These are phyloP conservation scores for Glomus cerebriforme DNA, from an alignment of 192 early-diverging fungal species.

Conservation along the genomic window DNA sequence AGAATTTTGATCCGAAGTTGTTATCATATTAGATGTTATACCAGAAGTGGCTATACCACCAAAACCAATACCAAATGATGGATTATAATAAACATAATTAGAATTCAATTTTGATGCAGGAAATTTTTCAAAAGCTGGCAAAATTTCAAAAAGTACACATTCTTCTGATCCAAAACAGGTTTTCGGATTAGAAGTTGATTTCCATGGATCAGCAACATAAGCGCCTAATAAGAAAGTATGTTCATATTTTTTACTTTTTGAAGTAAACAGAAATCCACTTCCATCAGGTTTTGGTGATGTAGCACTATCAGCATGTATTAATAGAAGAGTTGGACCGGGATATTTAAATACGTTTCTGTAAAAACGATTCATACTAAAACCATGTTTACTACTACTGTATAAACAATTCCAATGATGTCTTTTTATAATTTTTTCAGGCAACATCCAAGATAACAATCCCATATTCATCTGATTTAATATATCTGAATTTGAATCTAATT, in stretches of 20 bases:
- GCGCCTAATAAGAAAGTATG: constrained; percentile 48
- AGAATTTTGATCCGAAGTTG: constrained; percentile 33
- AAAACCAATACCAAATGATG: constrained; percentile 39
- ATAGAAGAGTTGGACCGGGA: constrained; percentile 51
- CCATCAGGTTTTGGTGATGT: constrained; percentile 16
- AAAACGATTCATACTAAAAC: constrained; percentile 62
- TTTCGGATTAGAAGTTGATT: constrained; percentile 37
- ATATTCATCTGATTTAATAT: constrained; percentile 43
- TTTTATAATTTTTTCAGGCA: constrained; percentile 37
- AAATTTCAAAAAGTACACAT: constrained; percentile 53
- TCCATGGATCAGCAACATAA: constrained; percentile 56
- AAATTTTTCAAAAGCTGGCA: constrained; percentile 49
- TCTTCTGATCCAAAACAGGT: constrained; percentile 50
- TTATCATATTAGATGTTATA: constrained; percentile 30
- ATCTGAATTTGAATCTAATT: constrained; percentile 33
- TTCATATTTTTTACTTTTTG: constrained; percentile 37
- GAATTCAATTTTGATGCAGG: constrained; percentile 34
- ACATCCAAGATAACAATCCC: constrained; percentile 48
- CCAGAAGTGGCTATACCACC: constrained; percentile 30
- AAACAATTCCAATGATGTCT: constrained; percentile 42
- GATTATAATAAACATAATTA: constrained; percentile 39
- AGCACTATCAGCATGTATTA: constrained; percentile 38
- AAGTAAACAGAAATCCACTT: not conserved
- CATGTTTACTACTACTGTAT: constrained; percentile 51
- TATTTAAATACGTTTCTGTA: constrained; percentile 52